Evolutionary conservation across 192 early-diverging fungal species (phyloP).

Genomic region (Linnemannia exigua): DNA sequence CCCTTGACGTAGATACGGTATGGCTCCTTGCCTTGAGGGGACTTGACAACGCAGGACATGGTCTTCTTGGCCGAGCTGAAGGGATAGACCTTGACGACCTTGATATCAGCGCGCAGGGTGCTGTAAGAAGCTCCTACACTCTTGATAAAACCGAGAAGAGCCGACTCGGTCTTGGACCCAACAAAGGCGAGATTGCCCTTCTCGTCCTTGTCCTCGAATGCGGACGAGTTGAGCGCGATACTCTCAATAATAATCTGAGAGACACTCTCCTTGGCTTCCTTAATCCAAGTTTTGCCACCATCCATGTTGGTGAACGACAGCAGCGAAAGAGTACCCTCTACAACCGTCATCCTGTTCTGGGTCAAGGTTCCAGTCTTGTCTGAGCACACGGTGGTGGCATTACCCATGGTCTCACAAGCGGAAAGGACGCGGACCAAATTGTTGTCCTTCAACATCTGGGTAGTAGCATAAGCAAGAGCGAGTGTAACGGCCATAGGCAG

Average conservation of each 20-base stretch:
- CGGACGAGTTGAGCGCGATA: conserved; percentile 81
- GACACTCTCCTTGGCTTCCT: conserved; percentile 53
- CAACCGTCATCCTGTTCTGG: conserved; percentile 86
- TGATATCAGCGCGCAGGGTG: conserved; percentile 60
- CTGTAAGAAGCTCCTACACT: conserved; percentile 71
- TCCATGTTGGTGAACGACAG: conserved; percentile 50
- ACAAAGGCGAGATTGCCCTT: conserved; percentile 71
- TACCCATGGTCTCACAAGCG: conserved; percentile 89
- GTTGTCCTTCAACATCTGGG: conserved; percentile 85
- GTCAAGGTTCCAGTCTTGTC: conserved; percentile 93
- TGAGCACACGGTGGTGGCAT: conserved; percentile 85
- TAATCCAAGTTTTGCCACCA: conserved; percentile 62
- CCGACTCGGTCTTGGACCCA: conserved; percentile 87
- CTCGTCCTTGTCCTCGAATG: conserved; percentile 77
- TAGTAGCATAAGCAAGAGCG: conserved; percentile 84
- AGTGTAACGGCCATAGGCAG: conserved; percentile 90
- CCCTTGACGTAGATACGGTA: conserved; percentile 80
- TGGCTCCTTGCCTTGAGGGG: conserved; percentile 41
- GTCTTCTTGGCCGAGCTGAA: conserved; percentile 92
- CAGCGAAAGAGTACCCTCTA: conserved; percentile 68
- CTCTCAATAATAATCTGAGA: conserved; percentile 66
- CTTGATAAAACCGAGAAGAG: conserved; percentile 76
- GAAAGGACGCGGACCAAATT: conserved; percentile 84
- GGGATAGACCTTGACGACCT: conserved; percentile 78
- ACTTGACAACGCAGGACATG: conserved; percentile 80